Conservation (phyloP, 129 eudicot species). For the Smallanthus sonchifolius region DNA sequence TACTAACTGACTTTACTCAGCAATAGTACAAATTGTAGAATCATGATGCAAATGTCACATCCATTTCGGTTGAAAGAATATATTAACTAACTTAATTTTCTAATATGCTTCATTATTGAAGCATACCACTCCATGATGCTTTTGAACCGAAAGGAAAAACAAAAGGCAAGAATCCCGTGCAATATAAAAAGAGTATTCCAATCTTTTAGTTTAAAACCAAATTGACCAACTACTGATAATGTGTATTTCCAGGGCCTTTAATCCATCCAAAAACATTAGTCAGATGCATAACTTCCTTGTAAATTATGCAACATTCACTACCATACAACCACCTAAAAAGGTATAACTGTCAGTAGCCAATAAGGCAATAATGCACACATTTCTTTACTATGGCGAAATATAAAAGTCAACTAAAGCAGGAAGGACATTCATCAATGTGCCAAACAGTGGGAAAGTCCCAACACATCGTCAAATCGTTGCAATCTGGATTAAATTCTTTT, state of each 20-base stretch:
- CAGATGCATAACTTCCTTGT: not conserved
- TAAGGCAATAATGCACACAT: conserved; percentile 1
- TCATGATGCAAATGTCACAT: not conserved
- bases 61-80: not conserved
- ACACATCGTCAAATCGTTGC: conserved; percentile 2
- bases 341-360: not conserved
- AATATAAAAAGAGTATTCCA: not conserved
- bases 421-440: not conserved
- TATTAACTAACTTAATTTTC: not conserved
- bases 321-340: conserved; percentile 5
- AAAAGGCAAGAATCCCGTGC: not conserved
- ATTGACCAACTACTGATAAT: not conserved
- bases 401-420: not conserved
- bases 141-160: not conserved
- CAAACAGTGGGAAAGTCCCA: not conserved
- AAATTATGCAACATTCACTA: conserved; percentile 2
- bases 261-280: conserved; percentile 10
- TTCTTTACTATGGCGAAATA: not conserved
- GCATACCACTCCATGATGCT: not conserved
- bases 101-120: not conserved
- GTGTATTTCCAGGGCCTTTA: not conserved
- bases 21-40: not conserved
- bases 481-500: not conserved
- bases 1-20: not conserved
- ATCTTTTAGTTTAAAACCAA: not conserved